Percentiles rank a stretch among this genome's conserved stretches.
Conservation (phyloP, 108 stramenopile species). For the Discostella pseudostelligera region DNA sequence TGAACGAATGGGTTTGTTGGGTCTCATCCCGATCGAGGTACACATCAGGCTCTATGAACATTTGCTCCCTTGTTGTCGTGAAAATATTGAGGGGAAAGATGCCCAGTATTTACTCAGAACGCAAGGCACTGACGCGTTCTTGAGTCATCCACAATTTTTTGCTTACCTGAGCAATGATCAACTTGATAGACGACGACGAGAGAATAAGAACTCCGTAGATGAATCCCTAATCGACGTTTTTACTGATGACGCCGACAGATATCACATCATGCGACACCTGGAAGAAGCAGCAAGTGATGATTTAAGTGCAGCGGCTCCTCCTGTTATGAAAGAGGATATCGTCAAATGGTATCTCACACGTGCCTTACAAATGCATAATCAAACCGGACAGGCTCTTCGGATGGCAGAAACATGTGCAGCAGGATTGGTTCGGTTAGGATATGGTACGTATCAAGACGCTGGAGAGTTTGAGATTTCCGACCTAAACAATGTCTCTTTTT, state of each 20-base stretch:
- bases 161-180: conserved; percentile 28
- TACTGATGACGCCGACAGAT: conserved; percentile 31
- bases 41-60: conserved; percentile 53
- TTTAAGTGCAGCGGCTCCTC: background rate
- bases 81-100: conserved; percentile 7
- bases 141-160: conserved; percentile 35
- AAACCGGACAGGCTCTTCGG: conserved; percentile 15
- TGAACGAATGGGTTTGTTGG: conserved; percentile 43
- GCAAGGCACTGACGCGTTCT: conserved; percentile 8
- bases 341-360: conserved; percentile 49
- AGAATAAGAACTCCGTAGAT: conserved; percentile 8
- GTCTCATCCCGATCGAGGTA: conserved; percentile 47
- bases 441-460: conserved; percentile 10
- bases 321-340: conserved; percentile 23
- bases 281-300: background rate
- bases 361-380: conserved; percentile 32
- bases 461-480: conserved; percentile 6
- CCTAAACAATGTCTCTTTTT: conserved; percentile 2
- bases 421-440: conserved; percentile 32
- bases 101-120: conserved; percentile 13
- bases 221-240: conserved; percentile 16
- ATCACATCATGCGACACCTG: conserved; percentile 9
- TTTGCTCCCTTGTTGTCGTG: conserved; percentile 47
- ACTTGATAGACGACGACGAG: conserved; percentile 17
- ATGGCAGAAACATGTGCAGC: conserved; percentile 21